A percentile compares a stretch with the other conserved stretches of the same genome.
Conservation (phyloP, 176 grass and related monocot species). For the Thalia dealbata region DNA sequence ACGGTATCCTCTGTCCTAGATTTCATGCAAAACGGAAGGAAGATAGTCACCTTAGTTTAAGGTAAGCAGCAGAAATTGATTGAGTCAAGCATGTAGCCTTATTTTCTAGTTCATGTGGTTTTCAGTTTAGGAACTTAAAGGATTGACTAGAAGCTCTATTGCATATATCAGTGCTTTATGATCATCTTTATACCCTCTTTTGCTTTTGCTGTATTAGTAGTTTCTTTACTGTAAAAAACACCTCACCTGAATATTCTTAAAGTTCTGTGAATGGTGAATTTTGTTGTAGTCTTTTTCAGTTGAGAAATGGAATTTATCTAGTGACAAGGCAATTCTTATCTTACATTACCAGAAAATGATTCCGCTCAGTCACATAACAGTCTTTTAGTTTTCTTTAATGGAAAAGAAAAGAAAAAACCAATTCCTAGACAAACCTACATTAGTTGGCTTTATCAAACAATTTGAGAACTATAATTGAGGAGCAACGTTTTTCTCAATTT, state of each 20-base stretch:
- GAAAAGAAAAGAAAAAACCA: background rate
- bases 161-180: background rate
- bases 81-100: constrained; percentile 28
- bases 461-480: too few relatives aligned
- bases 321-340: background rate
- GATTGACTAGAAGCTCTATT: background rate
- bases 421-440: too few relatives aligned
- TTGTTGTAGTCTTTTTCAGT: background rate
- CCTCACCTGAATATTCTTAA: background rate
- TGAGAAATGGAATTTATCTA: background rate
- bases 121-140: background rate
- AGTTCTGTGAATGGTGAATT: background rate
- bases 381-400: background rate
- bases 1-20: constrained; percentile 77
- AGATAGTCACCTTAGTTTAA: constrained; percentile 34
- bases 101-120: background rate
- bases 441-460: too few relatives aligned
- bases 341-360: background rate
- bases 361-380: background rate
- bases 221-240: background rate
- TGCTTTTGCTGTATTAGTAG: background rate
- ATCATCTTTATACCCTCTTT: background rate
- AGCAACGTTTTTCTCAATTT: too few relatives aligned
- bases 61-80: constrained; percentile 37
- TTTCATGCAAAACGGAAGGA: constrained; percentile 68